A percentile compares a stretch with the other conserved stretches of the same genome.
These are phyloP conservation scores for Fusarium falciforme DNA, from an alignment of 2,329 filamentous ascomycete species.

Conservation along the genomic window DNA sequence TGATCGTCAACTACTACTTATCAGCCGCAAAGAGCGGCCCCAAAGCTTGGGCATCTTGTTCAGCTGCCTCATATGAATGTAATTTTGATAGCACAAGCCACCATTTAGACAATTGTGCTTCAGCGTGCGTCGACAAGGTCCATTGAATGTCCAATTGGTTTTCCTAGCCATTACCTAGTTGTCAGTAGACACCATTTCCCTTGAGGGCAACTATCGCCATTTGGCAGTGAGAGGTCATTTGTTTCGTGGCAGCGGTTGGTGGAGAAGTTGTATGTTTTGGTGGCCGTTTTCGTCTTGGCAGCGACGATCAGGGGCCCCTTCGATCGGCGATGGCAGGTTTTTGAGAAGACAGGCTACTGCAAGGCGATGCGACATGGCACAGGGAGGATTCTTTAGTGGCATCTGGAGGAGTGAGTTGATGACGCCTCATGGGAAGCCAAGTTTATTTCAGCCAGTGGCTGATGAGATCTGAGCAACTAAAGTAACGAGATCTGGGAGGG, in stretches of 20 bases:
- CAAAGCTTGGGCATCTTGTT: neutral
- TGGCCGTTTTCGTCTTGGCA: constrained; percentile 29
- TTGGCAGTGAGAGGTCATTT: neutral
- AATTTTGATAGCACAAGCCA: constrained; percentile 2
- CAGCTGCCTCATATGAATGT: neutral
- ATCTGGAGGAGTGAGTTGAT: neutral
- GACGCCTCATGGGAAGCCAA: constrained; percentile 7
- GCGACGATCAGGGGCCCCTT: constrained; percentile 28
- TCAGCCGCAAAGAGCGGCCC: constrained; percentile 29
- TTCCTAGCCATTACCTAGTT: neutral
- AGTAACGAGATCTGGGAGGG: constrained; percentile 7
- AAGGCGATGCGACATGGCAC: constrained; percentile 20
- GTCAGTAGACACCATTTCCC: neutral
- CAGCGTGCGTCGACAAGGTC: neutral
- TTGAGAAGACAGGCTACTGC: constrained; percentile 25
- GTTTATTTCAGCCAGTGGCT: neutral
- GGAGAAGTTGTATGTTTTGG: constrained; percentile 18
- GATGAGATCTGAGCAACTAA: constrained; percentile 6
- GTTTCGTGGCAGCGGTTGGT: constrained; percentile 3
- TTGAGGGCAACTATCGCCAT: neutral
- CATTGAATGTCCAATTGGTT: neutral
- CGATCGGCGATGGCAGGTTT: constrained; percentile 27
- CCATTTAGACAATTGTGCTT: neutral
- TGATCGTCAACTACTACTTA: constrained; percentile 22
- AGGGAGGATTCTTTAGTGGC: constrained; percentile 9